Evolutionary conservation across 495 filamentous ascomycete genomes (phyloP).

Genomic region (Hypomontagnella monticulosa): DNA sequence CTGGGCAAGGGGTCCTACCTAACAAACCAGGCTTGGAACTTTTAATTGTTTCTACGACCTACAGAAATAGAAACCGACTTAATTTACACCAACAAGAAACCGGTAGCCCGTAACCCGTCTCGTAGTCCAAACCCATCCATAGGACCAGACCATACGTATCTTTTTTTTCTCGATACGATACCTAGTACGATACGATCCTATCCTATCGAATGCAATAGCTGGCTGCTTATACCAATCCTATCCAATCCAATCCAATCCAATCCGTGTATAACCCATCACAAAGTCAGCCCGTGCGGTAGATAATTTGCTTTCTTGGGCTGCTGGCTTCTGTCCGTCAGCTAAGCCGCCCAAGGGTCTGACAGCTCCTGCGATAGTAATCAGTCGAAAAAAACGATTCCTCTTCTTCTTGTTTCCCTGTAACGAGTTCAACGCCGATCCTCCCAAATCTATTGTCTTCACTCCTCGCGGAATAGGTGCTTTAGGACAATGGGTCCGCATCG

Average conservation of each 20-base stretch:
- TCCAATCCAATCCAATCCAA: slow-evolving; percentile 5
- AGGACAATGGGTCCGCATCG: slow-evolving; percentile 42
- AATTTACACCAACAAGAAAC: slow-evolving; percentile 17
- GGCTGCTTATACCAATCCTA: slow-evolving; percentile 1
- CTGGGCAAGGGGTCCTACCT: slow-evolving; percentile 28
- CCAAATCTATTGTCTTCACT: slow-evolving; percentile 5
- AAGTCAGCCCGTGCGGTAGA: slow-evolving; percentile 1
- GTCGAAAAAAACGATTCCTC: slow-evolving; percentile 5
- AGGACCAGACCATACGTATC: too few species aligned
- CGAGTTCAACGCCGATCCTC: slow-evolving; percentile 7
- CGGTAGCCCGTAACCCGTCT: slow-evolving; percentile 10
- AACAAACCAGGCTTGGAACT: too few species aligned
- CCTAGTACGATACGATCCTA: too few species aligned
- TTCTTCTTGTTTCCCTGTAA: slow-evolving; percentile 9
- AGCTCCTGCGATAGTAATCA: slow-evolving; percentile 19
- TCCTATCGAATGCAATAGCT: too few species aligned
- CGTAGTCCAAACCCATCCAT: too few species aligned
- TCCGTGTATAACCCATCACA: slow-evolving; percentile 16
- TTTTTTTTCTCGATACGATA: too few species aligned
- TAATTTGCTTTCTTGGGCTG: slow-evolving; percentile 16
- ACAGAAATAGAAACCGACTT: slow-evolving; percentile 30
- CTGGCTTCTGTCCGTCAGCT: slow-evolving; percentile 14
- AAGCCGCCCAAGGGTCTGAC: slow-evolving; percentile 15
- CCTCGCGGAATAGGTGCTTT: slow-evolving; percentile 21
- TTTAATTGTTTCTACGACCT: slow-evolving; percentile 22